phyloP scores from a whole-genome alignment of 495 filamentous ascomycete species.

The Echria macrotheca region DNA sequence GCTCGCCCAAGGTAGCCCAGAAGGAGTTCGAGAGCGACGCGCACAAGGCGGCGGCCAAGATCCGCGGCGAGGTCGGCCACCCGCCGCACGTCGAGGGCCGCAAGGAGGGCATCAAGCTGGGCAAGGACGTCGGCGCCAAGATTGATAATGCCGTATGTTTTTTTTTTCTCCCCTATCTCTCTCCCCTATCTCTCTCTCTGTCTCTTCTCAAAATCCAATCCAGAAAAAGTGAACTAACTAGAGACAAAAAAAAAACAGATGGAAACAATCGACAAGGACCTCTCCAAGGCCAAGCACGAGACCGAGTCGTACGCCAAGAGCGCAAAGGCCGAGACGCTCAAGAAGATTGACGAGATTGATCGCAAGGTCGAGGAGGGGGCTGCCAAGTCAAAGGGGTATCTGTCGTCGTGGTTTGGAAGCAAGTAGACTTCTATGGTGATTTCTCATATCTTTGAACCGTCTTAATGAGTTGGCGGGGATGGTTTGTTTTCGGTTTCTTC shows the following conservation, averaged over 20 bases:
- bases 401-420: conserved; percentile 78
- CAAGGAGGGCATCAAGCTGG: conserved; percentile 36
- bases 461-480: too few relatives aligned
- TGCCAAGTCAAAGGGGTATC: conserved; percentile 68
- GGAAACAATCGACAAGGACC: conserved; percentile 54
- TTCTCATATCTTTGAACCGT: too few relatives aligned
- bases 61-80: conserved; percentile 54
- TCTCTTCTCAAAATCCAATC: too few relatives aligned
- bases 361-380: conserved; percentile 71
- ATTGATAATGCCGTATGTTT: conserved; percentile 40
- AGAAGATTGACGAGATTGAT: conserved; percentile 69
- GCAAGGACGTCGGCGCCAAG: conserved; percentile 42
- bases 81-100: conserved; percentile 32
- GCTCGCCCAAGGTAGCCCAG: conserved; percentile 72
- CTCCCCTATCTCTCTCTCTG: too few relatives aligned
- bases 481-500: too few relatives aligned
- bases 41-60: conserved; percentile 55
- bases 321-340: conserved; percentile 52
- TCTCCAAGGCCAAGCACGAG: conserved; percentile 48
- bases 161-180: background rate
- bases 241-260: conserved; percentile 41
- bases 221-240: too few relatives aligned
- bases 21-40: conserved; percentile 75
- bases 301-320: conserved; percentile 56
- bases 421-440: conserved; percentile 34